These are phyloP conservation scores for Zangia roseola DNA, from an alignment of 768 basidiomycete species.

Conservation along the genomic window DNA sequence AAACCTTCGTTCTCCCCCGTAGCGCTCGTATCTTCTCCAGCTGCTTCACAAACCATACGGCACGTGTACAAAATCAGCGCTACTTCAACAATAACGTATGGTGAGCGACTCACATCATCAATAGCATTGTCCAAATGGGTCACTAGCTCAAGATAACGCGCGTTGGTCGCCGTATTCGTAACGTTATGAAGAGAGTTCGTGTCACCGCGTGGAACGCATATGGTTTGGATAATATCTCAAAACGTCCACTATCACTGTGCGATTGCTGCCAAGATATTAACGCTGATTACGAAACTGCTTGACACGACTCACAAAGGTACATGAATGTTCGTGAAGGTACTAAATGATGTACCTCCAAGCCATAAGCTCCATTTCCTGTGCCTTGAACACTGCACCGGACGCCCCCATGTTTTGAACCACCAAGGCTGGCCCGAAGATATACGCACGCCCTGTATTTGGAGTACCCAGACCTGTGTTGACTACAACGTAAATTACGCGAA, in stretches of 20 bases:
- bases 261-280: conserved; percentile 49
- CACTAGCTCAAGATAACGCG: conserved; percentile 62
- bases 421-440: conserved; percentile 46
- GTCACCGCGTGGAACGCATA: conserved; percentile 79
- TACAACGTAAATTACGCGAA: conserved; percentile 13
- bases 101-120: conserved; percentile 44
- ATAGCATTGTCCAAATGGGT: conserved; percentile 68
- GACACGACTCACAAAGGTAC: conserved; percentile 55
- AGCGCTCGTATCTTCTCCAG: conserved; percentile 42
- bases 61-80: conserved; percentile 42
- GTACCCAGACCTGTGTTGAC: conserved; percentile 69
- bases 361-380: conserved; percentile 85
- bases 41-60: conserved; percentile 56
- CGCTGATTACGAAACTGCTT: neutral
- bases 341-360: conserved; percentile 82
- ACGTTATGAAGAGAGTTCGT: conserved; percentile 68
- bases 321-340: too few species aligned
- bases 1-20: conserved; percentile 46
- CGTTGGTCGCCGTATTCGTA: conserved; percentile 66
- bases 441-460: conserved; percentile 65
- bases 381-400: conserved; percentile 64
- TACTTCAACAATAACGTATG: neutral
- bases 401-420: conserved; percentile 94
- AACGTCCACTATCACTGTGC: conserved; percentile 86
- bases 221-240: conserved; percentile 65